Conservation (phyloP, 495 filamentous ascomycete genomes). For the Pseudomonodictys pantanalensis region DNA sequence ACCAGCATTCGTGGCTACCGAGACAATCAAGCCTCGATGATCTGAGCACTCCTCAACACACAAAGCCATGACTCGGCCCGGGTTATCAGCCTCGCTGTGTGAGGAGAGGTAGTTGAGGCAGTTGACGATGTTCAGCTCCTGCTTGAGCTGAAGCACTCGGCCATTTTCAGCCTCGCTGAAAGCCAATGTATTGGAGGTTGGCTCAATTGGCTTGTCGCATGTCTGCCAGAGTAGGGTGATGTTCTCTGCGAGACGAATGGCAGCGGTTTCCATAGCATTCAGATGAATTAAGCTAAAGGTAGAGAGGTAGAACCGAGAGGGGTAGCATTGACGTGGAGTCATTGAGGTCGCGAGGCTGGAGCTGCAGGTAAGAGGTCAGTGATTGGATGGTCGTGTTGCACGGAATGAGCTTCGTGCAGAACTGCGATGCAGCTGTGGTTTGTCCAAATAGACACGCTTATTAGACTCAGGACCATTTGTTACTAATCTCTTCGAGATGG, state of each 20-base stretch:
- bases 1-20: conserved; percentile 3
- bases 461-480: no score
- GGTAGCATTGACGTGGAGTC: no score
- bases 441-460: no score
- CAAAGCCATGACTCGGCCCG: conserved; percentile 7
- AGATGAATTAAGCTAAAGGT: no score
- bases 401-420: background rate
- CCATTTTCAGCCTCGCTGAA: background rate
- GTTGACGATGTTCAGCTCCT: conserved; percentile 10
- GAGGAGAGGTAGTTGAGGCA: conserved; percentile 6
- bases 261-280: background rate
- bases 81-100: conserved; percentile 17
- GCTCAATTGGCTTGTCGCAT: background rate
- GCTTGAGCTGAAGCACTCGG: background rate
- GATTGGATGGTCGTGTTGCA: background rate
- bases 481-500: no score
- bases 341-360: background rate
- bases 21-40: conserved; percentile 1
- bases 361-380: background rate
- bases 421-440: no score
- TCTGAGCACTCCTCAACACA: conserved; percentile 12
- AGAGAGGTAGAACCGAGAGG: no score
- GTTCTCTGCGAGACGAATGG: conserved; percentile 13
- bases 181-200: background rate
- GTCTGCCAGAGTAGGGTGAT: conserved; percentile 7